Conservation (phyloP, 2,329 filamentous ascomycete species). For the Rhynchosporium agropyri region DNA sequence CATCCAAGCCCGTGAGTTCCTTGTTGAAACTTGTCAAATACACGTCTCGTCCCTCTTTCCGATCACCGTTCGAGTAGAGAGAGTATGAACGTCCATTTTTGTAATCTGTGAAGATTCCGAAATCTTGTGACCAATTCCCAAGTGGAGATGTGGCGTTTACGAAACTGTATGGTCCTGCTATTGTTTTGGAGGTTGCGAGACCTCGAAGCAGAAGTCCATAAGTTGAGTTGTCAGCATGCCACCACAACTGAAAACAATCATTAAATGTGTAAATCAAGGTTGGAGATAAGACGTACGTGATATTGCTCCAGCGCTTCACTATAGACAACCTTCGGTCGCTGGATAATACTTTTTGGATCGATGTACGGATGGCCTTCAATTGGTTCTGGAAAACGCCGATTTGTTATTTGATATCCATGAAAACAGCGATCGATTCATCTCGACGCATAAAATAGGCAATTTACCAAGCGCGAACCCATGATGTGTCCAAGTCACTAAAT, state of each 20-base stretch:
- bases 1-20: slow-evolving; percentile 53
- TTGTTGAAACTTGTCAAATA: slow-evolving; percentile 59
- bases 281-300: slow-evolving; percentile 48
- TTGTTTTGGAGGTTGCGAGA: slow-evolving; percentile 17
- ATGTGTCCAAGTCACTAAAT: slow-evolving; percentile 60
- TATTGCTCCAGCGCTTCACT: slow-evolving; percentile 57
- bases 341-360: slow-evolving; percentile 58
- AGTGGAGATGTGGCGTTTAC: slow-evolving; percentile 56
- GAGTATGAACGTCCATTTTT: slow-evolving; percentile 59
- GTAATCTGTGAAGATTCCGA: slow-evolving; percentile 62
- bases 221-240: slow-evolving; percentile 23
- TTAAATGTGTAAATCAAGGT: background rate
- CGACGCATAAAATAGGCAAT: slow-evolving; percentile 21
- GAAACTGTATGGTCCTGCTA: slow-evolving; percentile 21
- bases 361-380: slow-evolving; percentile 58
- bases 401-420: background rate
- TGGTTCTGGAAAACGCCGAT: slow-evolving; percentile 45
- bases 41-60: slow-evolving; percentile 56
- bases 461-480: slow-evolving; percentile 59
- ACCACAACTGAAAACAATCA: slow-evolving; percentile 16
- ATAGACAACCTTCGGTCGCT: slow-evolving; percentile 64
- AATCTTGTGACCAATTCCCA: slow-evolving; percentile 66
- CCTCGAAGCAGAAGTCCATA: slow-evolving; percentile 22
- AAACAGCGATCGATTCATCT: background rate
- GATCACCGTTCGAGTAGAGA: slow-evolving; percentile 62